Evolutionary conservation across 805 yeast genomes (phyloP), one percentile per base, ranked within the genome.

Genomic region (Nakazawaea holstii): DNA sequence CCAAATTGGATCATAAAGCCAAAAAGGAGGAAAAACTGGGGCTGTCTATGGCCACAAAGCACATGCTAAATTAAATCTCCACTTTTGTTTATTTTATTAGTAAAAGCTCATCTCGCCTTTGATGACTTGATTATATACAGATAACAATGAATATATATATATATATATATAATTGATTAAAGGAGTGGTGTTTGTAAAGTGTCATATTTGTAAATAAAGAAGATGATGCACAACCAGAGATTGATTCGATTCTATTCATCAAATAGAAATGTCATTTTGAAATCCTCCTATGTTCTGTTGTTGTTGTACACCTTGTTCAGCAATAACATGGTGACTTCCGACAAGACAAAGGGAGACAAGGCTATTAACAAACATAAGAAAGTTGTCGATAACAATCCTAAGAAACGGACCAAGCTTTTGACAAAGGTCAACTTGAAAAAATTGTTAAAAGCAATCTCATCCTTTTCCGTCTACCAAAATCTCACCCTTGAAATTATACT

Each of bases 401-500:
- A 31, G 8, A 6, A n/a, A 20, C n/a, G 17, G 7, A 15, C 26
- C n/a, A 35, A 35, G 27, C 9, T 28, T 11, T 41, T 38, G 26
- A 33, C 39, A 24, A 31, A 38, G 11, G 2, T 29, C 8, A 32
- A 28, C 24, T 31, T 38, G 32, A 30, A 28, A 20, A 32, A 17
- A 13, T 46, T 46, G 45, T 14, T 41, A 8, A 31, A 24, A 31
- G 33, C 29, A 14, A 24, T 40, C 3, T 27, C 40, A 8, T 38
- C 47, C 8, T 3, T 20, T 10, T 36, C 49, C 1, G 52, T 47
- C 2, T 20, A 29, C 9, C 17, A 32, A 24, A 44, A 36, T 20
- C 41, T 47, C 6, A 29, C 24, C 28, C 14, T 8, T 43, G 49
- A 88, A 62, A 65, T 88, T 6, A 59, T 70, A 0, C 68, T 88